These are phyloP conservation scores for Claviceps sp. DNA, from an alignment of 2,329 filamentous ascomycete species.

Conservation along the genomic window DNA sequence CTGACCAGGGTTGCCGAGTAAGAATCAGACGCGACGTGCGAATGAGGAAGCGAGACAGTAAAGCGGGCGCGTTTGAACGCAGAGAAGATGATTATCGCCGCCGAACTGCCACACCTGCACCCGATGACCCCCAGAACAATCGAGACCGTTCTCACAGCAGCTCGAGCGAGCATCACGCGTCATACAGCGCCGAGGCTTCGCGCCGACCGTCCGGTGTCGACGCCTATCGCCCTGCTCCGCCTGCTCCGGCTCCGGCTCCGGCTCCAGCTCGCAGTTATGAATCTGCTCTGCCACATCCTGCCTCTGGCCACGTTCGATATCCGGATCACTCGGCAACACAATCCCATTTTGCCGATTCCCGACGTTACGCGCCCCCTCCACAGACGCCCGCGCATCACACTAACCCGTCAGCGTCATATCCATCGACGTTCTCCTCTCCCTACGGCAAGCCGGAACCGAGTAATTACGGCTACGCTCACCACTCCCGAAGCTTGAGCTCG, in stretches of 20 bases:
- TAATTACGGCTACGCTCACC: slow-evolving; percentile 22
- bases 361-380: slow-evolving; percentile 23
- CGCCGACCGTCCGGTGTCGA: slow-evolving; percentile 37
- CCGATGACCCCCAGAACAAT: slow-evolving; percentile 18
- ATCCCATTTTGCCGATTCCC: slow-evolving; percentile 16
- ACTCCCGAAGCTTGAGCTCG: slow-evolving; percentile 16
- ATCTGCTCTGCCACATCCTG: slow-evolving; percentile 10
- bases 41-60: slow-evolving; percentile 73
- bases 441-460: slow-evolving; percentile 25
- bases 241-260: slow-evolving; percentile 14
- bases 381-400: slow-evolving; percentile 17
- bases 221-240: slow-evolving; percentile 22
- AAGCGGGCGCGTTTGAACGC: slow-evolving; percentile 42
- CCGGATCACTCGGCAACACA: slow-evolving; percentile 21
- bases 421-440: slow-evolving; percentile 26
- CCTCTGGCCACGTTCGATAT: slow-evolving; percentile 20
- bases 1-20: slow-evolving; percentile 92
- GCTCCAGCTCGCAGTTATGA: slow-evolving; percentile 16
- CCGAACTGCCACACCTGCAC: slow-evolving; percentile 22
- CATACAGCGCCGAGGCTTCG: slow-evolving; percentile 26
- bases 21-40: slow-evolving; percentile 88
- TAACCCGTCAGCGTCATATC: slow-evolving; percentile 13
- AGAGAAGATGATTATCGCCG: slow-evolving; percentile 51
- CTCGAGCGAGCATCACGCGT: slow-evolving; percentile 35
- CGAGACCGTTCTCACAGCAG: slow-evolving; percentile 49